These are phyloP conservation scores for Trichophyton benhamiae DNA, from an alignment of 2,329 filamentous ascomycete species.

Conservation along the genomic window DNA sequence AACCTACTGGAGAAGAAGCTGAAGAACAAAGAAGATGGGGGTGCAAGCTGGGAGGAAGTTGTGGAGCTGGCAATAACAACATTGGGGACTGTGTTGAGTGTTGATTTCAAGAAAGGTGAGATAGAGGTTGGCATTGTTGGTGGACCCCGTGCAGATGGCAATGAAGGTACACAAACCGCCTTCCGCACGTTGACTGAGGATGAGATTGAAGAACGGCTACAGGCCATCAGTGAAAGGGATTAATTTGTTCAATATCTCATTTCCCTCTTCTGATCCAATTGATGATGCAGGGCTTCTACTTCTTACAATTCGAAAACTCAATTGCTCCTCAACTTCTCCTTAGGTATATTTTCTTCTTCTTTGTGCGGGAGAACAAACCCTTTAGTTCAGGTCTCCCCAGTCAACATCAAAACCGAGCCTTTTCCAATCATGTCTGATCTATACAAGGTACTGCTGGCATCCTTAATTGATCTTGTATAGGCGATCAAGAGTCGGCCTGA, in stretches of 20 bases:
- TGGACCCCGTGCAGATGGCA: constrained; percentile 67
- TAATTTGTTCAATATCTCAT: constrained; percentile 36
- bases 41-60: constrained; percentile 91
- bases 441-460: not conserved
- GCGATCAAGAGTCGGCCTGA: not conserved
- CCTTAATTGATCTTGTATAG: constrained; percentile 1
- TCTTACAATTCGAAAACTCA: not conserved
- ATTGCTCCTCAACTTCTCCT: not conserved
- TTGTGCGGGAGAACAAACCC: not conserved
- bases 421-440: constrained; percentile 3
- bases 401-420: constrained; percentile 1
- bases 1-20: constrained; percentile 99
- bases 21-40: constrained; percentile 93
- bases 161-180: constrained; percentile 63
- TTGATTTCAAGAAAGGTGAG: constrained; percentile 99
- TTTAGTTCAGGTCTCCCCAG: not conserved
- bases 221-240: constrained; percentile 98
- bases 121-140: constrained; percentile 96
- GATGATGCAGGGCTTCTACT: not conserved
- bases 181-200: constrained; percentile 91
- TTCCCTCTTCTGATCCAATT: not conserved
- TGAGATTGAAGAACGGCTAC: constrained; percentile 95
- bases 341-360: not conserved
- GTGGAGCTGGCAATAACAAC: constrained; percentile 94
- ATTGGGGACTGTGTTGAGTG: constrained; percentile 88